Base-by-base conservation (phyloP, 148 eudicot species). In the Vaccinium macrocarpon region DNA sequence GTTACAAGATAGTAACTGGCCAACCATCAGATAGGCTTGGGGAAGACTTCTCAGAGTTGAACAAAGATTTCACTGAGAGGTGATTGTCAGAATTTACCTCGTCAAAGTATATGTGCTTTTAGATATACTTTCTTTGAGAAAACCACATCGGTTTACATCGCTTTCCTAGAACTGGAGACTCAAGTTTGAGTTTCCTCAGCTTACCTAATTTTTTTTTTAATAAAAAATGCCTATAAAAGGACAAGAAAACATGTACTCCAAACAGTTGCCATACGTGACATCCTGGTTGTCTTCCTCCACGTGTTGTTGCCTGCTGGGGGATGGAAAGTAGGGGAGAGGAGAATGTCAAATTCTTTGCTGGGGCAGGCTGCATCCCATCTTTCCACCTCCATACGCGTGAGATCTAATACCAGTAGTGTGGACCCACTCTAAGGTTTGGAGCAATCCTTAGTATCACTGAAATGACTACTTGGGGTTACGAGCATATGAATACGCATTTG, bases 1-100 rank as follows among this genome's bases (percentile, higher is more conserved):
- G 99, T 71, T 97, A 90, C 92, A 94, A 93, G 84, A 92, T 97
- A 71, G 93, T 97, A 49, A 95, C 98, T 70, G 98, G 99, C 59
- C 99, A 97, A 87, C 99, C 99, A 49, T 95, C 99, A 56, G 99
- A 97, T 89, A 94, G 98, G 91, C 98, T 95, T 83, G 99, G 99
- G 23, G 99, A 97, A 88, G 98, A 97, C 81, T 97, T 97, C 86
- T 91, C 98, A 35, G 98, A 95, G 89, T 78, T 80, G 35, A 85
- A 88, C 76, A 95, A 93, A 88, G 98, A 97, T 80, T 94, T 97
- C 38, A 93, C 85, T 29, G 98, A 93, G 88, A 94, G 99, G 99
- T 95, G 83, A 49, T 77, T 46, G 82, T 70, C 49, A 13, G 48
- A 6, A 74, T 48, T 11, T 14, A 29, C 49, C 53, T 16, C 80